Conservation (phyloP, 2,329 filamentous ascomycete species). For the Trichoderma asperellum region DNA sequence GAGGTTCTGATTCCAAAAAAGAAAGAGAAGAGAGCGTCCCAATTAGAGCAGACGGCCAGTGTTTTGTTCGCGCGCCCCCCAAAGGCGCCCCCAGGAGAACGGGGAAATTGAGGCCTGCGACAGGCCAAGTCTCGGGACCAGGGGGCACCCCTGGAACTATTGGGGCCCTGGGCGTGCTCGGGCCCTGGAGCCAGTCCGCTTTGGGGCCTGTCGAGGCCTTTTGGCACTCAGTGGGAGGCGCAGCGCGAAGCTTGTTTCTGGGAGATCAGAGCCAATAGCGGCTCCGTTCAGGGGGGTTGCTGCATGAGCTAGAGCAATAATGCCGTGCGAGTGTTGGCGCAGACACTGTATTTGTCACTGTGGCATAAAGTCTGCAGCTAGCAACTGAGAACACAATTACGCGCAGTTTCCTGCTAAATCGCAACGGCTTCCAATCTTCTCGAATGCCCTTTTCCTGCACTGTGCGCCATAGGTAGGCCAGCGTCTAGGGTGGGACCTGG, state of each 20-base stretch:
- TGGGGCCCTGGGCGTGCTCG: not conserved
- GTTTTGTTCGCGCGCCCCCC: slow-evolving; percentile 24
- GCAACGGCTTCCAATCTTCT: not conserved
- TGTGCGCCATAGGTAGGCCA: not conserved
- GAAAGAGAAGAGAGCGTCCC: not conserved
- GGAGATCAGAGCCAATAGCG: slow-evolving; percentile 10
- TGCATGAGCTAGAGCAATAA: not conserved
- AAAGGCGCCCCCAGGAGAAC: not conserved
- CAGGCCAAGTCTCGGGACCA: slow-evolving; percentile 15
- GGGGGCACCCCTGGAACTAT: slow-evolving; percentile 9
- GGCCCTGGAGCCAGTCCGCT: slow-evolving; percentile 2
- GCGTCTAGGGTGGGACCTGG: not conserved
- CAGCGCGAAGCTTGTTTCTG: slow-evolving; percentile 26
- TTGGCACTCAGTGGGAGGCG: slow-evolving; percentile 22
- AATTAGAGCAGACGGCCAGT: slow-evolving; percentile 18
- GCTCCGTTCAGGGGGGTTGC: slow-evolving; percentile 27
- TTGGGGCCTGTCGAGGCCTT: not conserved
- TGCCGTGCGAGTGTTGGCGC: not conserved
- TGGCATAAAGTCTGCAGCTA: not conserved
- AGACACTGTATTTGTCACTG: not conserved
- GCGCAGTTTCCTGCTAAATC: not conserved
- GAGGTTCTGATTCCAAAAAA: slow-evolving; percentile 9
- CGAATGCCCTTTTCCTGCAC: not conserved
- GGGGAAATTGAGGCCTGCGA: slow-evolving; percentile 27
- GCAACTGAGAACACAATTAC: not conserved